Base-by-base conservation (phyloP, 2,329 filamentous ascomycete genomes). In the Macrophomina pseudophaseolina region DNA sequence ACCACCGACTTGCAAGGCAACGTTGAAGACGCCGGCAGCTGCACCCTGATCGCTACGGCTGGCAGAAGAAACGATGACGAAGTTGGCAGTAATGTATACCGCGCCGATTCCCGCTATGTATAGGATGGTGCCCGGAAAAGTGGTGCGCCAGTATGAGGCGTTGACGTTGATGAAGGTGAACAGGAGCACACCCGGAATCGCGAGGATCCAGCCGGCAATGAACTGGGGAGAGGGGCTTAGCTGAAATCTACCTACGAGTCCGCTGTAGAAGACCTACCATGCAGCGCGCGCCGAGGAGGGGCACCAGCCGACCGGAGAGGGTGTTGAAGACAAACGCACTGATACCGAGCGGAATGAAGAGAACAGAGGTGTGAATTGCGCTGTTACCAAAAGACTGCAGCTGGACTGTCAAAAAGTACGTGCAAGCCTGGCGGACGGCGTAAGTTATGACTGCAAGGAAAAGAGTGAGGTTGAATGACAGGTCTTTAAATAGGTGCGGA, bases 81-180 rank as follows among this genome's bases (percentile, higher is more conserved):
- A 51, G 46, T 65, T 65, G 9, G 62, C 60, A 14, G 62, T 18
- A 33, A 67, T 46, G 51, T 38, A 65, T 12, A 67, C 66, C 52
- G 53, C 63, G 32, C 66, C 66, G 46, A 67, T 65, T 46, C 66
- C 66, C 9, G 62, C 38, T 23, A 67, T 65, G 38, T 65, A 67
- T 18, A 67, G 53, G 33, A 67, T 30, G 23, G 58, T 65, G 2
- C 62, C 66, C 2, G 66, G 66, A 28, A 67, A 52, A 18, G 62
- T 60, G 62, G 64, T 54, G 40, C 23, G 49, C 35, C 52, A 65
- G 62, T 65, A 60, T 1, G 60, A 59, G 7, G 66, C n/a, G 5
- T 33, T 1, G 3, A 11, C 8, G 35, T 48, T 30, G 16, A 65
- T 62, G 38, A 60, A 40, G 42, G 62, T 48, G 66, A 67, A 67